phyloP scores from a whole-genome alignment of 2,329 filamentous ascomycete genomes.

The Fusarium pilosicola region DNA sequence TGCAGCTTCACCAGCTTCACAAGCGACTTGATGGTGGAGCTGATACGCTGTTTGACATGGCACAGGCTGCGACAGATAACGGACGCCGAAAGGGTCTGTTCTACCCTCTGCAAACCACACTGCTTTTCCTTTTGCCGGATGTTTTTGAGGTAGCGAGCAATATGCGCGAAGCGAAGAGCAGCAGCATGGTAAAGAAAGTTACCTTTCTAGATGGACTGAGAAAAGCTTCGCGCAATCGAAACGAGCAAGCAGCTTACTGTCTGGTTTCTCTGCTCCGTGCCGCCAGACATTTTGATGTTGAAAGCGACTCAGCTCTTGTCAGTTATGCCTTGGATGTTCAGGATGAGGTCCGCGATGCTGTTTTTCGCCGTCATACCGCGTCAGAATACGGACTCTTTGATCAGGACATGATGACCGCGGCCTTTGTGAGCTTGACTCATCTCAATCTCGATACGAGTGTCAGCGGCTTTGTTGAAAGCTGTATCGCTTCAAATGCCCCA shows the following conservation, averaged over 20 bases:
- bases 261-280: conserved; percentile 70
- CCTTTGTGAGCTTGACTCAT: conserved; percentile 72
- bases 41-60: conserved; percentile 77
- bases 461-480: conserved; percentile 65
- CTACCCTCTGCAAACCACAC: conserved; percentile 70
- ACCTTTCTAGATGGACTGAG: conserved; percentile 71
- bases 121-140: conserved; percentile 73
- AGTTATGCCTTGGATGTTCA: conserved; percentile 77
- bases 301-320: conserved; percentile 71
- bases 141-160: conserved; percentile 77
- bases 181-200: conserved; percentile 72
- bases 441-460: conserved; percentile 69
- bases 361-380: conserved; percentile 65
- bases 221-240: conserved; percentile 71
- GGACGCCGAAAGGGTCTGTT: conserved; percentile 64
- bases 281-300: conserved; percentile 70
- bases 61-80: conserved; percentile 68
- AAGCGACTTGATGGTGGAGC: conserved; percentile 71
- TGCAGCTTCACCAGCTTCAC: conserved; percentile 68
- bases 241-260: conserved; percentile 74
- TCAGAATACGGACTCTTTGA: conserved; percentile 64
- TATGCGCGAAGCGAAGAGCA: conserved; percentile 70
- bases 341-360: conserved; percentile 72
- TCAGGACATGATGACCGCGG: conserved; percentile 71
- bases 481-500: conserved; percentile 66